Percentiles rank a stretch among this genome's conserved stretches.
These are phyloP conservation scores for Alternaria consortialis DNA, from an alignment of 2,329 filamentous ascomycete species.

Conservation along the genomic window DNA sequence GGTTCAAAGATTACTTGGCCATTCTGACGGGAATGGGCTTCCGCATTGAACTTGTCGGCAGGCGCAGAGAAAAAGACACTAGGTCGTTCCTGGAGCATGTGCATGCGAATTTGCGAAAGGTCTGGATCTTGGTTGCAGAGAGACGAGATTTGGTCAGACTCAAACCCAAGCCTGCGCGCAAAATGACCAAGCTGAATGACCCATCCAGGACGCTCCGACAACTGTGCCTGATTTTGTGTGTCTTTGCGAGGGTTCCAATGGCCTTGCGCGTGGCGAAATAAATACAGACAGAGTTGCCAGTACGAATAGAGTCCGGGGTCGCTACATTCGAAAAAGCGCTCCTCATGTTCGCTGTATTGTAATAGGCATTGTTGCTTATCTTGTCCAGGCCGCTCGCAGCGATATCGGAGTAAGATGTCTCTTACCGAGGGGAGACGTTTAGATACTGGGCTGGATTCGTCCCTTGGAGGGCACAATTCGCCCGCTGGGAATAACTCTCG, in stretches of 20 bases:
- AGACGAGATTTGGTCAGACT: conserved; percentile 8
- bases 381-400: not conserved
- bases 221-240: not conserved
- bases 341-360: conserved; percentile 11
- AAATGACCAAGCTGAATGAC: conserved; percentile 3
- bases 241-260: not conserved
- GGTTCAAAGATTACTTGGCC: conserved; percentile 10
- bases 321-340: conserved; percentile 7
- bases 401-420: conserved; percentile 16
- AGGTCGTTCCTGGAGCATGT: conserved; percentile 9
- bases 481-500: conserved; percentile 12
- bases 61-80: not conserved
- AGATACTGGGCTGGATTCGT: conserved; percentile 6
- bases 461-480: conserved; percentile 11
- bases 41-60: conserved; percentile 3
- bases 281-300: conserved; percentile 21
- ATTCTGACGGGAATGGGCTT: not conserved
- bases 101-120: conserved; percentile 10
- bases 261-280: conserved; percentile 4
- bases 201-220: not conserved
- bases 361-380: conserved; percentile 7
- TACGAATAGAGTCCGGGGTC: conserved; percentile 14
- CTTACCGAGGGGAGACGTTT: conserved; percentile 18
- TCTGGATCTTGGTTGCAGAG: conserved; percentile 10
- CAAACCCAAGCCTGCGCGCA: conserved; percentile 8